These are phyloP conservation scores for Kodamaea ohmeri DNA, from an alignment of 1,139 yeast genomes.

Conservation along the genomic window DNA sequence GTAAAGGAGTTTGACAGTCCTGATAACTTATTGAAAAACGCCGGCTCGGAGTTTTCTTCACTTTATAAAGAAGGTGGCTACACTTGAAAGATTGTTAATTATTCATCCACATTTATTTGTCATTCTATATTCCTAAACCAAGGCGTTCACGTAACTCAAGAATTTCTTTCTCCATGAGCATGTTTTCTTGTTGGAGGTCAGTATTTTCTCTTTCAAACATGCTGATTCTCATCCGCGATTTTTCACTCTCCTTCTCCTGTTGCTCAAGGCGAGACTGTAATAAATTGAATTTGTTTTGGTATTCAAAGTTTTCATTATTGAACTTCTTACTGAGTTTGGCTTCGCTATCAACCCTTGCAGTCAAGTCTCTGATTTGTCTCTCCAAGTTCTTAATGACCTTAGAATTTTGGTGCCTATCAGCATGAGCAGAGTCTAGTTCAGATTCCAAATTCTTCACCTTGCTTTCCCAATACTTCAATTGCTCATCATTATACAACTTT, in stretches of 20 bases:
- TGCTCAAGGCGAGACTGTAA: slow-evolving; percentile 35
- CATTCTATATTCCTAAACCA: slow-evolving; percentile 15
- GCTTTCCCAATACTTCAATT: slow-evolving; percentile 45
- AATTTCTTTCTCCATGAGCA: slow-evolving; percentile 62
- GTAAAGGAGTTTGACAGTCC: slow-evolving; percentile 36
- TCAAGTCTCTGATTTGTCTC: slow-evolving; percentile 35
- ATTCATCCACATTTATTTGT: not conserved
- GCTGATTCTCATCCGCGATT: slow-evolving; percentile 37
- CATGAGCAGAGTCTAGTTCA: slow-evolving; percentile 32
- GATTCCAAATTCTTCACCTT: slow-evolving; percentile 32
- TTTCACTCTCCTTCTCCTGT: slow-evolving; percentile 40
- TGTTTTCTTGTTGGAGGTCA: slow-evolving; percentile 52
- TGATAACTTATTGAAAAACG: slow-evolving; percentile 23
- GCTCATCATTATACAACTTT: slow-evolving; percentile 45
- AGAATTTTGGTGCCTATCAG: slow-evolving; percentile 31
- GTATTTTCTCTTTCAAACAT: slow-evolving; percentile 36
- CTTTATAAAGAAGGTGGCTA: slow-evolving; percentile 28
- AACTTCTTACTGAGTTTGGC: slow-evolving; percentile 39
- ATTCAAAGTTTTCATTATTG: slow-evolving; percentile 48
- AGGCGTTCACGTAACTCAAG: slow-evolving; percentile 54
- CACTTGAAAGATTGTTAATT: slow-evolving; percentile 9
- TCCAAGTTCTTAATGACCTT: slow-evolving; percentile 33
- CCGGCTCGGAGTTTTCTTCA: slow-evolving; percentile 28
- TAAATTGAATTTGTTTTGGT: slow-evolving; percentile 41
- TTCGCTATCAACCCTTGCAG: slow-evolving; percentile 38